These are phyloP conservation scores for Dissoconium aciculare DNA, from an alignment of 2,329 filamentous ascomycete species.

Conservation along the genomic window DNA sequence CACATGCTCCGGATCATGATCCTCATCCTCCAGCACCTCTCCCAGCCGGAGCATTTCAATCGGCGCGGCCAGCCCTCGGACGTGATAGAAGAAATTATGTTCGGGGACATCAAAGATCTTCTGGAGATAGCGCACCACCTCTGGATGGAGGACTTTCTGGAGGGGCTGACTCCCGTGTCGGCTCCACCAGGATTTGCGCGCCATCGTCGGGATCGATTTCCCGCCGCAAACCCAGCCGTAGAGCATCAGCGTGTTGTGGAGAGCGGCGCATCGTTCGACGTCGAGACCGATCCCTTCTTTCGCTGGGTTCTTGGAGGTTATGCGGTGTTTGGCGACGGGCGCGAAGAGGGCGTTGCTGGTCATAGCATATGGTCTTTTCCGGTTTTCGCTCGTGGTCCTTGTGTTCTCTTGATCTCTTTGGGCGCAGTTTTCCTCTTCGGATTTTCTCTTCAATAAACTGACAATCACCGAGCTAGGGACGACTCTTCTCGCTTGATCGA, in stretches of 20 bases:
- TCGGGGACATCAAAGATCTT: constrained; percentile 22
- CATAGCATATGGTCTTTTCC: too few relatives aligned
- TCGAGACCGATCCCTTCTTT: constrained; percentile 15
- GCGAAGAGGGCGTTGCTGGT: constrained; percentile 14
- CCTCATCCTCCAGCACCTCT: constrained; percentile 18
- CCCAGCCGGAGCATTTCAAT: constrained; percentile 19
- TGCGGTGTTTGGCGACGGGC: constrained; percentile 20
- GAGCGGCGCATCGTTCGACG: constrained; percentile 20
- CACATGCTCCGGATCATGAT: constrained; percentile 11
- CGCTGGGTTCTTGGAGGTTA: constrained; percentile 15
- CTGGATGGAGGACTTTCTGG: constrained; percentile 16
- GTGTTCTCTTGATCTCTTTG: too few relatives aligned
- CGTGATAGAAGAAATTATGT: constrained; percentile 23
- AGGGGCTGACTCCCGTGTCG: constrained; percentile 17
- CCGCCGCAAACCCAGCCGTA: constrained; percentile 23
- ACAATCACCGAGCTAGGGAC: too few relatives aligned
- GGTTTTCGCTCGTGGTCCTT: too few relatives aligned
- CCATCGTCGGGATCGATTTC: constrained; percentile 18
- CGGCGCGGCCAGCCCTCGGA: constrained; percentile 16
- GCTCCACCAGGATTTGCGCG: constrained; percentile 21
- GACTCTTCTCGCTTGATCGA: too few relatives aligned
- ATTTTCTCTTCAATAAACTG: too few relatives aligned
- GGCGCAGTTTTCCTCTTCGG: too few relatives aligned
- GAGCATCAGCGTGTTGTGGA: constrained; percentile 23
- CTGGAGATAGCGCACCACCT: constrained; percentile 17